These are phyloP conservation scores for Coemansia sp. DNA, from an alignment of 371 early-diverging fungal genomes.

Conservation along the genomic window DNA sequence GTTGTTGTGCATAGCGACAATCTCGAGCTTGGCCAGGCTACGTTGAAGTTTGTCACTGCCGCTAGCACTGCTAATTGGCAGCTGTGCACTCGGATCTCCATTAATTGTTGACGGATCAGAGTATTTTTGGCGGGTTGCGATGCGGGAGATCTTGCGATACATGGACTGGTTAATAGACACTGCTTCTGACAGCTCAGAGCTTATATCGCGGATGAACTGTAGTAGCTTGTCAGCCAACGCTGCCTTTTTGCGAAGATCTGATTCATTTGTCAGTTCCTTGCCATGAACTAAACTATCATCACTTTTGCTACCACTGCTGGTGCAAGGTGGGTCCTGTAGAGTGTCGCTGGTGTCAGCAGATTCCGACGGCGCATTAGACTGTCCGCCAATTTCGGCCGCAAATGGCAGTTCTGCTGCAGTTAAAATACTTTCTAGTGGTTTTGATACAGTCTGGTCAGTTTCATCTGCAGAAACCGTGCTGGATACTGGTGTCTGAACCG, in stretches of 20 bases:
- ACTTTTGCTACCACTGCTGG: neutral
- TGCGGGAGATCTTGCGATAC: neutral
- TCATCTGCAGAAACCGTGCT: neutral
- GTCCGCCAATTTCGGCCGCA: neutral
- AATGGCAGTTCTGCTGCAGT: too few species aligned
- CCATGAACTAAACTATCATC: neutral
- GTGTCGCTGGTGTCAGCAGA: neutral
- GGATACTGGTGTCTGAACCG: neutral
- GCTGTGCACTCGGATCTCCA: neutral
- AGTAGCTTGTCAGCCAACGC: constrained; percentile 1
- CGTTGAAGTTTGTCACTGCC: neutral
- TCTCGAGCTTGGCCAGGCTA: constrained; percentile 4
- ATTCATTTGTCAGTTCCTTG: neutral
- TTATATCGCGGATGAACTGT: neutral
- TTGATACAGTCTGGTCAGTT: neutral
- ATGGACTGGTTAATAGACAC: neutral
- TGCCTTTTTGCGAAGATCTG: neutral
- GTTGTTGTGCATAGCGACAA: constrained; percentile 1
- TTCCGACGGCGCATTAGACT: neutral
- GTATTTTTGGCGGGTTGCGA: neutral
- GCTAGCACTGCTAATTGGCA: neutral
- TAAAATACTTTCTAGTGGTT: neutral
- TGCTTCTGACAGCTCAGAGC: neutral
- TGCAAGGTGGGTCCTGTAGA: neutral
- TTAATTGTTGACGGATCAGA: neutral